Base-by-base conservation (phyloP, 441 rosid species). In the Populus trichocarpa region DNA sequence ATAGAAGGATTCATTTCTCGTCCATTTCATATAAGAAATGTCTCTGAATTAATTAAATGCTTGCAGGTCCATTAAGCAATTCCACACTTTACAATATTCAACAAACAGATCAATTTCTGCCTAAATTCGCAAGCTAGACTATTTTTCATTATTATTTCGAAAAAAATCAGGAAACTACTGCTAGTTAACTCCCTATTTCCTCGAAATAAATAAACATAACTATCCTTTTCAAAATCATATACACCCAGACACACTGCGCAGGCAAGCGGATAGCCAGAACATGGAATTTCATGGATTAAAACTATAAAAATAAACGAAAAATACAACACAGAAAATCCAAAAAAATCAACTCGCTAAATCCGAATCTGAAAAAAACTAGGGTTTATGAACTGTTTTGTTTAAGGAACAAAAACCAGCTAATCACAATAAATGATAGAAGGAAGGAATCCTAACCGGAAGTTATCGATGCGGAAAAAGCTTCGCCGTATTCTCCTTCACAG, bases 351-450 rank as follows among this genome's bases (percentile, higher is more conserved):
- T 53, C 61, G 5, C 32, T 30, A 30, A 30, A 30, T 30, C 32
- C 32, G 61, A 53, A 53, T 53, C 28, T 23, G 42, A 30, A 7
- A 35, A 30, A 30, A 78, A 67, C 36, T 72, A 78, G 75, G 75
- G 75, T 78, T 72, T 71, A 72, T 16, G n/a, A 38, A 72, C 71
- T 40, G 6, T 53, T 18, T 71, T 25, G 14, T 63, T 8, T 18
- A 46, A 16, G 16, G 57, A 65, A 64, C 32, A 65, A 8, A 38
- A 67, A 6, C 3, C 10, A 23, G 10, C 20, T 0, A 8, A 16
- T 30, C 69, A 63, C n/a, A 14, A 25, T 63, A n/a, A 5, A 6
- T 4, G 40, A 30, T 8, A 12, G 22, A 42, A 57, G 61, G 7
- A 46, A 66, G 9, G n/a, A 26, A 71, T 33, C 7, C 50, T 67